phyloP scores from a whole-genome alignment of 2,329 filamentous ascomycete species.

The Gyromitra esculenta region DNA sequence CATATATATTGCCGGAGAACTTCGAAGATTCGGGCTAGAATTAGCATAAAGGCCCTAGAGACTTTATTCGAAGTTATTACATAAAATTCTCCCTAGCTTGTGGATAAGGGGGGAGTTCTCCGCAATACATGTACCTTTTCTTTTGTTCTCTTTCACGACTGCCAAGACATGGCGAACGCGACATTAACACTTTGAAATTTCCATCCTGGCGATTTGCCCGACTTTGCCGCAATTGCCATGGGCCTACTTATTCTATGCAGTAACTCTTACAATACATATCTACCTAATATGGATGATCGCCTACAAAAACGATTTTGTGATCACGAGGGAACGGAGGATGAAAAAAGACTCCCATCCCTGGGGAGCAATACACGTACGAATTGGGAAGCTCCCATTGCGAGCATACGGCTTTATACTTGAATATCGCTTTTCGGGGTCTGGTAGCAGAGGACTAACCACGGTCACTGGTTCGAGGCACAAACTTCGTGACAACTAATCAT shows the following conservation, averaged over 20 bases:
- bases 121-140: constrained; percentile 7
- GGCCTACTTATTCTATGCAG: not conserved
- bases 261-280: not conserved
- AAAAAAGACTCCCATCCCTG: constrained; percentile 7
- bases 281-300: not conserved
- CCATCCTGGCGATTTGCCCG: constrained; percentile 11
- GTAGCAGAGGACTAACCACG: too few species aligned
- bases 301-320: not conserved
- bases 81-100: not conserved
- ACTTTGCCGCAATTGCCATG: constrained; percentile 18
- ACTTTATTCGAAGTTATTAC: constrained; percentile 1
- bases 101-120: not conserved
- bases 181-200: constrained; percentile 14
- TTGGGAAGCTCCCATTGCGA: too few species aligned
- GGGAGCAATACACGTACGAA: too few species aligned
- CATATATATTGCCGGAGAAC: not conserved
- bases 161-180: constrained; percentile 24
- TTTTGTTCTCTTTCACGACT: constrained; percentile 3
- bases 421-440: too few species aligned
- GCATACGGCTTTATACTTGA: too few species aligned
- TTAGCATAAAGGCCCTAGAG: not conserved
- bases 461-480: too few species aligned
- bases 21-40: not conserved
- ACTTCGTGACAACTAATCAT: too few species aligned
- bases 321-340: constrained; percentile 7